Conservation (phyloP, 192 early-diverging fungal species). For the Linnemannia hyalina region DNA sequence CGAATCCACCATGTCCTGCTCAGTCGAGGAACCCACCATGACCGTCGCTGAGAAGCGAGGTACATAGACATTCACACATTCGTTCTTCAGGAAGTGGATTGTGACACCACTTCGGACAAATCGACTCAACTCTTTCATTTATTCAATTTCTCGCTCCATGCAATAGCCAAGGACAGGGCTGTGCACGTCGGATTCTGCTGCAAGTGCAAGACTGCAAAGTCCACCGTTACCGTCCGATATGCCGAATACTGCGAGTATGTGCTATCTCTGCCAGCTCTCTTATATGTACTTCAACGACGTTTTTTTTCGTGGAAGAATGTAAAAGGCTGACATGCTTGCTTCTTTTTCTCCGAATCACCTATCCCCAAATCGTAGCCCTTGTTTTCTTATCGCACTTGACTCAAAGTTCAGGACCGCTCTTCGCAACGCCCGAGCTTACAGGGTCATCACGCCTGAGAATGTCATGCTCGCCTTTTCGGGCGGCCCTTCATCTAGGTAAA, state of each 20-base stretch:
- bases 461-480: constrained; percentile 89
- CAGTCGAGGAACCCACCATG: constrained; percentile 53
- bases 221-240: constrained; percentile 76
- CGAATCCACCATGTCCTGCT: constrained; percentile 40
- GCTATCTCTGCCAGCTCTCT: background rate
- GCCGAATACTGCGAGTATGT: constrained; percentile 83
- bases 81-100: background rate
- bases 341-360: background rate
- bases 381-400: constrained; percentile 77
- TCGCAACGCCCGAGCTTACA: constrained; percentile 62
- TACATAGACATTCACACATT: background rate
- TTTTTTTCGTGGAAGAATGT: background rate
- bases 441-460: constrained; percentile 60
- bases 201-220: constrained; percentile 82
- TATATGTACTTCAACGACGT: background rate
- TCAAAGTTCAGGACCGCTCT: constrained; percentile 79
- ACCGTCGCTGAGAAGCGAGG: constrained; percentile 52
- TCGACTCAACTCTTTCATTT: background rate
- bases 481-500: constrained; percentile 81
- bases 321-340: background rate
- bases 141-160: background rate
- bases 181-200: constrained; percentile 65
- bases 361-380: constrained; percentile 56
- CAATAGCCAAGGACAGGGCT: constrained; percentile 40
- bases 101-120: background rate